Conservation (phyloP, 2,329 filamentous ascomycete species). For the Trichoderma gracile region DNA sequence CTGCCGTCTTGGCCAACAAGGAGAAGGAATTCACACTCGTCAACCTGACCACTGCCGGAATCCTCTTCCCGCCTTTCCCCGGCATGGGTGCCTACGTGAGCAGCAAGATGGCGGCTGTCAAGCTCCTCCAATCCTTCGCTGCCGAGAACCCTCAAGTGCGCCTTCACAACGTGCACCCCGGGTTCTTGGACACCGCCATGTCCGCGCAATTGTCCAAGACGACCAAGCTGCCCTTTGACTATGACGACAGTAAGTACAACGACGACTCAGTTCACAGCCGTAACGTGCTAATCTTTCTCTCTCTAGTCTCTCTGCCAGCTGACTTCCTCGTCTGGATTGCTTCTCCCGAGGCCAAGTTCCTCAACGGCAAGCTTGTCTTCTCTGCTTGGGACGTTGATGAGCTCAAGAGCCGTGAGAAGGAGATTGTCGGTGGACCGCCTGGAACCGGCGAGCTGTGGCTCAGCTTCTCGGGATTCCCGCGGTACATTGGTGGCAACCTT, state of each 20-base stretch:
- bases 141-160: neutral
- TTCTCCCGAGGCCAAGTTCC: neutral
- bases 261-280: neutral
- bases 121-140: neutral
- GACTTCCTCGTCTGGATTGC: slow-evolving; percentile 11
- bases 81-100: neutral
- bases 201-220: neutral
- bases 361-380: neutral
- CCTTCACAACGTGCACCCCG: neutral
- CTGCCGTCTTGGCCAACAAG: neutral
- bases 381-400: neutral
- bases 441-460: neutral
- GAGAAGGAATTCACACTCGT: neutral
- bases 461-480: neutral
- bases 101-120: slow-evolving; percentile 7
- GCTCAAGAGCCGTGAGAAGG: neutral
- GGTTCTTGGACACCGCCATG: neutral
- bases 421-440: neutral
- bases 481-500: neutral
- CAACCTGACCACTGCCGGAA: neutral
- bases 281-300: neutral
- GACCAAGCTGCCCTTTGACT: neutral
- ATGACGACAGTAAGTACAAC: neutral
- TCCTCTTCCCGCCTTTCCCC: neutral
- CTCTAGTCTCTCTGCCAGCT: neutral